Evolutionary conservation across 2,329 filamentous ascomycete genomes (phyloP).

Genomic region (Stagonosporopsis tanaceti): DNA sequence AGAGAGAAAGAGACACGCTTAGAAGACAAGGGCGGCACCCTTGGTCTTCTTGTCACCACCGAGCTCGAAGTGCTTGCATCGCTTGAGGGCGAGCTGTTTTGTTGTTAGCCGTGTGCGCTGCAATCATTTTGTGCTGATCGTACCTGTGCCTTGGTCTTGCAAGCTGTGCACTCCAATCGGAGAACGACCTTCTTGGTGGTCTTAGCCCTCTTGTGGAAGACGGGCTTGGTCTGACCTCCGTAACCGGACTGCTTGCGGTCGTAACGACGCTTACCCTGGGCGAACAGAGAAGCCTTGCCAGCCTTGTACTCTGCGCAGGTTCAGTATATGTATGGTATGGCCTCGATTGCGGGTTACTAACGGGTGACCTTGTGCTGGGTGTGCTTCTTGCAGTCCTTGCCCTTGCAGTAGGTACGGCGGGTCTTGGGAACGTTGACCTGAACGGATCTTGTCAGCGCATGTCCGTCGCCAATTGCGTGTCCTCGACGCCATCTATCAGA

Average conservation of each 20-base stretch:
- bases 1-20: conserved; percentile 66
- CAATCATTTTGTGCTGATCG: neutral
- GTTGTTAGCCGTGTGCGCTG: conserved; percentile 22
- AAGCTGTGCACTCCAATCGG: conserved; percentile 94
- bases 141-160: conserved; percentile 68
- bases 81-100: conserved; percentile 96
- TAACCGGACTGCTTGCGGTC: conserved; percentile 92
- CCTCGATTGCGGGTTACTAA: conserved; percentile 30
- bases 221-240: conserved; percentile 99
- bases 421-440: conserved; percentile 99
- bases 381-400: conserved; percentile 80
- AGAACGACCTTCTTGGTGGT: conserved; percentile 99
- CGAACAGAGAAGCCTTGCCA: conserved; percentile 94
- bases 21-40: conserved; percentile 99
- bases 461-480: conserved; percentile 11
- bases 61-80: conserved; percentile 99
- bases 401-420: conserved; percentile 97
- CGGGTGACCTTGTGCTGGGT: conserved; percentile 49
- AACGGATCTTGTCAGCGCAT: conserved; percentile 28
- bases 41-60: conserved; percentile 99
- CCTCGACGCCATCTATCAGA: conserved; percentile 15
- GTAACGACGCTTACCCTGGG: conserved; percentile 99
- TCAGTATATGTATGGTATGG: conserved; percentile 34
- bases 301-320: conserved; percentile 78
- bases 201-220: conserved; percentile 99